Evolutionary conservation across 306 rosid species (phyloP), one percentile per base, ranked within the genome.

Genomic region (Boehmeria nivea): DNA sequence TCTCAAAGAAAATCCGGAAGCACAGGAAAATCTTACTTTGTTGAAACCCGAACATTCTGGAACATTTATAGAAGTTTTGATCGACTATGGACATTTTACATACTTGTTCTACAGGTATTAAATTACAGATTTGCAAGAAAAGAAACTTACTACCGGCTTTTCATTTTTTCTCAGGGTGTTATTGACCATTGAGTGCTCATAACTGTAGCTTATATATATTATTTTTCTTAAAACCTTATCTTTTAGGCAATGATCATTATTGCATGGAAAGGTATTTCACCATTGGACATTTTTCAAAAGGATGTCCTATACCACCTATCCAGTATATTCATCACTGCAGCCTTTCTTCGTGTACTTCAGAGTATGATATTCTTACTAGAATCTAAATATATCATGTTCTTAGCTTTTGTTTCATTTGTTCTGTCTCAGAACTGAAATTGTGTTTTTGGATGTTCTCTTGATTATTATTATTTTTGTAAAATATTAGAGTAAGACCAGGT

Each of bases 301-400:
- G 72, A 82, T 61, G 82, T 82, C 68, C 57, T 91, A n/a, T 72
- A 75, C 59, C 34, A 74, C 5, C 71, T 87, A 51, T 84, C 99
- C 17, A 91, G 96, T 66, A 76, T 91, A 74, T 91, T 91, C 85
- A 87, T 91, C 76, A 87, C 99, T 17, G 95, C 99, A 52, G 96
- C 99, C 20, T 2, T 87, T 69, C 82, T 91, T 37, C 99, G 99
- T 28, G 56, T 91, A 19, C 85, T 91, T 68, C 99, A 91, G 64
- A 83, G 99, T 91, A 91, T 33, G 81, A 38, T 63, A 19, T 33
- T 51, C 61, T 73, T 19, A 20, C 42, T 33, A 12, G 6, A 17
- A 11, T 16, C 23, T 43, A 31, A 22, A 58, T 34, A 40, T 58
- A 6, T 17, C 12, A 21, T 15, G 4, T 20, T 43, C 22, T 6